Base-by-base conservation (phyloP, 768 basidiomycete genomes). In the Calocybe indica region DNA sequence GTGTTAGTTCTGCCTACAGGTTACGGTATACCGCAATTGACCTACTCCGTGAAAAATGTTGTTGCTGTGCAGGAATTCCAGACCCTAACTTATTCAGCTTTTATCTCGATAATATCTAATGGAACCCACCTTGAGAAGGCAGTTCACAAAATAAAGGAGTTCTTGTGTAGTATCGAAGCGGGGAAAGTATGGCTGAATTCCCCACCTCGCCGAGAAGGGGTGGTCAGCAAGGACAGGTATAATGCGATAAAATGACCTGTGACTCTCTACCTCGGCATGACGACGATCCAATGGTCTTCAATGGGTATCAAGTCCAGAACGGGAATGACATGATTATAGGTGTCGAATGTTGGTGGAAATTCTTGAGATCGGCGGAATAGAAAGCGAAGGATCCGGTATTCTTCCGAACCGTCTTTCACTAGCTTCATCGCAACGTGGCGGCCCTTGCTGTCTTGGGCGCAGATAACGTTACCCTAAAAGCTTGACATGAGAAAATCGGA, bases 351-450 rank as follows among this genome's bases (percentile, higher is more conserved):
- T 28, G 13, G 36, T 33, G 22, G 40, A 41, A 12, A 28, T 12
- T 41, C 22, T 51, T 22, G 22, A 22, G 4, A 22, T 22, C 22
- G 22, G 22, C 57, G 31, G 14, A 38, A 42, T 9, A 66, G 32
- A 41, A 56, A 55, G 5, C 50, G 51, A 29, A 53, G 42, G 9
- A 65, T 54, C 13, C 52, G 46, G 40, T 52, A 56, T 45, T 66
- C 63, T 11, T 62, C 57, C 8, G 57, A 50, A 6, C 46, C 40
- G 12, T 54, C 48, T 46, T 40, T 51, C 2, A 62, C 56, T 15
- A 56, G 43, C 38, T 66, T 64, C 31, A 66, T 56, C 5, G 56
- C 60, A 12, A 65, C 56, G 45, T 60, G 62, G 2, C 49, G 51
- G 15, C 41, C 13, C 12, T 53, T 33, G 5, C 40, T 28, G 44